A percentile compares a stretch with the other conserved stretches of the same genome.
These are phyloP conservation scores for Botrytis aclada DNA, from an alignment of 2,329 filamentous ascomycete genomes.

Conservation along the genomic window DNA sequence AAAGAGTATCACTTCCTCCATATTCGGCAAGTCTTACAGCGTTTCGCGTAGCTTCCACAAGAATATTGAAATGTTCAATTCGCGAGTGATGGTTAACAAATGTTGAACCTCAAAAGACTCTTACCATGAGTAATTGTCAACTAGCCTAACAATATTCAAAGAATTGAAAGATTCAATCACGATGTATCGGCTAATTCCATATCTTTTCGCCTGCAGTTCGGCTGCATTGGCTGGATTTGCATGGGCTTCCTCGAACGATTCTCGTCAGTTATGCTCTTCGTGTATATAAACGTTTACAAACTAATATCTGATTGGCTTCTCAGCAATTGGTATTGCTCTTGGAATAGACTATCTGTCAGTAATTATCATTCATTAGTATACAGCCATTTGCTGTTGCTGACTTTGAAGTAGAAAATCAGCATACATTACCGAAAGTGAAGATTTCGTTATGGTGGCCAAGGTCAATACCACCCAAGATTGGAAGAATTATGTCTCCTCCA, in stretches of 20 bases:
- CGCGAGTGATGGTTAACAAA: too few species aligned
- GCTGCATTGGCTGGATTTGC: neutral
- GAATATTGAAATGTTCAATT: too few species aligned
- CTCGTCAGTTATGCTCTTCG: neutral
- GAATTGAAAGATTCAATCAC: neutral
- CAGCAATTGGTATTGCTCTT: neutral
- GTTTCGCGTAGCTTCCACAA: too few species aligned
- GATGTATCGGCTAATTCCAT: neutral
- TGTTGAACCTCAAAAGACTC: too few species aligned
- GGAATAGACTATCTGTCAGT: neutral
- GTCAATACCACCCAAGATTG: neutral
- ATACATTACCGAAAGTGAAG: conserved; percentile 1
- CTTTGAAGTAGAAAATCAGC: neutral
- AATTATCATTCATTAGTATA: neutral
- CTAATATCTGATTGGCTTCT: neutral
- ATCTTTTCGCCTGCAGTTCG: neutral
- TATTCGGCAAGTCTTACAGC: too few species aligned
- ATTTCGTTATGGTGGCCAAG: neutral
- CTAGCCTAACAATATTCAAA: neutral
- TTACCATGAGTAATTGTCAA: neutral
- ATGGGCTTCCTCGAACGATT: neutral
- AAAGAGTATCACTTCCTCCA: too few species aligned
- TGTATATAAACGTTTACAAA: neutral
- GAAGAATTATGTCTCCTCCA: neutral
- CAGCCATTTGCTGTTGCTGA: neutral